Evolutionary conservation across 805 yeast genomes (phyloP).

Genomic region (Scheffersomyces spartinae): DNA sequence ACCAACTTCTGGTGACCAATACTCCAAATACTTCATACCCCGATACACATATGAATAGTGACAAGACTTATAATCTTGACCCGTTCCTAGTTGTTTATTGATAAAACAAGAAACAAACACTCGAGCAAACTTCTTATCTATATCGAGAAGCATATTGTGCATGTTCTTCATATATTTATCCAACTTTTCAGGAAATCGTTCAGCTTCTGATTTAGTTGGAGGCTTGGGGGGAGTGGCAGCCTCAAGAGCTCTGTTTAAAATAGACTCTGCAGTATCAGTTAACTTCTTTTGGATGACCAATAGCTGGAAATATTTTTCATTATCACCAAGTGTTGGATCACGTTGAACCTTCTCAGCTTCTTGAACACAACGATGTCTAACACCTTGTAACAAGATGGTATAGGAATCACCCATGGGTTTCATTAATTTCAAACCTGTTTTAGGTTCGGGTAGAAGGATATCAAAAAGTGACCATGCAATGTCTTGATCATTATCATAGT

Average conservation of each 20-base stretch:
- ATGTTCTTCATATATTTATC: constrained; percentile 8
- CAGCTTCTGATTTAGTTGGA: constrained; percentile 16
- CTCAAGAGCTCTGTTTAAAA: constrained; percentile 14
- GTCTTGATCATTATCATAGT: constrained; percentile 18
- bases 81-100: constrained; percentile 16
- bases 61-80: constrained; percentile 11
- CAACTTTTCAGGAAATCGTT: constrained; percentile 10
- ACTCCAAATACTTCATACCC: constrained; percentile 17
- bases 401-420: constrained; percentile 12
- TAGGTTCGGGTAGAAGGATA: constrained; percentile 10
- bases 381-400: constrained; percentile 26
- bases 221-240: constrained; percentile 24
- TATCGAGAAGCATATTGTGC: constrained; percentile 12
- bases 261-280: constrained; percentile 14
- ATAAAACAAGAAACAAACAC: constrained; percentile 19
- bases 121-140: constrained; percentile 21
- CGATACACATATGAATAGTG: constrained; percentile 19
- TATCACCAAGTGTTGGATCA: constrained; percentile 7
- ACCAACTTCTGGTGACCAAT: constrained; percentile 26
- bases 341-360: constrained; percentile 8
- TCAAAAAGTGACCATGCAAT: constrained; percentile 29
- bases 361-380: constrained; percentile 9
- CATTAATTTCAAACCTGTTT: constrained; percentile 3
- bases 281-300: constrained; percentile 17
- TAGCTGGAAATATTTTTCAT: constrained; percentile 12